Conservation (phyloP, 768 basidiomycete species). For the Termitomyces heimii region DNA sequence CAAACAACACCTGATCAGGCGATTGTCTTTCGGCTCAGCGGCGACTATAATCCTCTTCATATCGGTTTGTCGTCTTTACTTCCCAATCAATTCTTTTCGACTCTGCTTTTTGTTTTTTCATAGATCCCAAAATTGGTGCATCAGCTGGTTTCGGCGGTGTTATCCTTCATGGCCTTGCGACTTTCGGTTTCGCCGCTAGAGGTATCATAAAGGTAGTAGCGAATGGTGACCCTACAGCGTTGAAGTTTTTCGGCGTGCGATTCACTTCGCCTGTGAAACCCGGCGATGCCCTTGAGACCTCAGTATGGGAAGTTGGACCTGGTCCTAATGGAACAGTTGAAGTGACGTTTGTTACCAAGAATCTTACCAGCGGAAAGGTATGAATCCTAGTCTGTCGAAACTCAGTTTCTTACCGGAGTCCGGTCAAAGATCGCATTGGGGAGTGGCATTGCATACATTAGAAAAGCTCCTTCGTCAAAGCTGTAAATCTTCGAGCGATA, state of each 20-base stretch:
- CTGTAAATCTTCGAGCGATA: conserved; percentile 10
- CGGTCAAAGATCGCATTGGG: conserved; percentile 43
- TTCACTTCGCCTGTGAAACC: conserved; percentile 85
- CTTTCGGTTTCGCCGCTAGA: conserved; percentile 79
- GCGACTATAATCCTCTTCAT: conserved; percentile 78
- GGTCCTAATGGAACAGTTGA: conserved; percentile 56
- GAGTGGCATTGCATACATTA: conserved; percentile 58
- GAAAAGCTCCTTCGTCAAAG: conserved; percentile 31
- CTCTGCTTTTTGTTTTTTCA: background rate
- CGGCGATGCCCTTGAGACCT: conserved; percentile 75
- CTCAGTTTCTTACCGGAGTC: background rate
- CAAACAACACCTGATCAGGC: conserved; percentile 64
- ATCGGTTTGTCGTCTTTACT: conserved; percentile 36
- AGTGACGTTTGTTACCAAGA: conserved; percentile 57
- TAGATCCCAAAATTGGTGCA: conserved; percentile 72
- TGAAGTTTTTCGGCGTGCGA: conserved; percentile 64
- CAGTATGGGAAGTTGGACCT: conserved; percentile 70
- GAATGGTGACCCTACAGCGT: conserved; percentile 49
- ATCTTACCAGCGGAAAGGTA: conserved; percentile 56
- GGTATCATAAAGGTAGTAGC: conserved; percentile 63
- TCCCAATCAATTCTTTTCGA: background rate
- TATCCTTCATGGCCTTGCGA: conserved; percentile 80
- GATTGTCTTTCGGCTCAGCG: conserved; percentile 64
- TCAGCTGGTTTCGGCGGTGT: conserved; percentile 75
- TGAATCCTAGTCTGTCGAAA: background rate